phyloP scores from a whole-genome alignment of 495 filamentous ascomycete species.

The Collariella sp. region DNA sequence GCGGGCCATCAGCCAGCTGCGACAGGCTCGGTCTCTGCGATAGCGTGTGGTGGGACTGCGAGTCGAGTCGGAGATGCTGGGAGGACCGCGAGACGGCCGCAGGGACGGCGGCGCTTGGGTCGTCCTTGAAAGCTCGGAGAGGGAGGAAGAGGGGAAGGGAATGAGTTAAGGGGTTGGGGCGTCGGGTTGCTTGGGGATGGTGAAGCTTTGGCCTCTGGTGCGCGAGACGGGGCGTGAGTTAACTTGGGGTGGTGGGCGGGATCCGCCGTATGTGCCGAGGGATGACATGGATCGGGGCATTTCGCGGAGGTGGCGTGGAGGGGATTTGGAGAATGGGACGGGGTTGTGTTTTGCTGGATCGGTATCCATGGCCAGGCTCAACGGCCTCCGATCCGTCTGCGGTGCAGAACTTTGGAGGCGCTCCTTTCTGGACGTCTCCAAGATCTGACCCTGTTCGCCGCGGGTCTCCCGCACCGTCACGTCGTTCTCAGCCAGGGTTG shows the following conservation, averaged over 20 bases:
- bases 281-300: conserved; percentile 20
- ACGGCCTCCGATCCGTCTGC: not conserved
- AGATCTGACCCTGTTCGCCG: not conserved
- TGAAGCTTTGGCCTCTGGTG: conserved; percentile 20
- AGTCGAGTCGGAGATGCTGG: conserved; percentile 25
- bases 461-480: not conserved
- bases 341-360: not conserved
- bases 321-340: not conserved
- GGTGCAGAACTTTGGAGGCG: not conserved
- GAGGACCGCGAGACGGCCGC: conserved; percentile 21
- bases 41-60: conserved; percentile 24
- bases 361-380: not conserved
- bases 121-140: conserved; percentile 10
- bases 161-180: not conserved
- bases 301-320: not conserved
- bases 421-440: not conserved
- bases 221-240: not conserved
- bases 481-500: not conserved
- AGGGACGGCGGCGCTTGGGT: conserved; percentile 21
- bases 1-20: conserved; percentile 49
- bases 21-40: conserved; percentile 49
- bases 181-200: conserved; percentile 11
- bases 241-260: not conserved
- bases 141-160: conserved; percentile 4
- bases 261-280: conserved; percentile 15